Conservation (phyloP, 2,329 filamentous ascomycete species). For the Neopestalotiopsis clavispora region DNA sequence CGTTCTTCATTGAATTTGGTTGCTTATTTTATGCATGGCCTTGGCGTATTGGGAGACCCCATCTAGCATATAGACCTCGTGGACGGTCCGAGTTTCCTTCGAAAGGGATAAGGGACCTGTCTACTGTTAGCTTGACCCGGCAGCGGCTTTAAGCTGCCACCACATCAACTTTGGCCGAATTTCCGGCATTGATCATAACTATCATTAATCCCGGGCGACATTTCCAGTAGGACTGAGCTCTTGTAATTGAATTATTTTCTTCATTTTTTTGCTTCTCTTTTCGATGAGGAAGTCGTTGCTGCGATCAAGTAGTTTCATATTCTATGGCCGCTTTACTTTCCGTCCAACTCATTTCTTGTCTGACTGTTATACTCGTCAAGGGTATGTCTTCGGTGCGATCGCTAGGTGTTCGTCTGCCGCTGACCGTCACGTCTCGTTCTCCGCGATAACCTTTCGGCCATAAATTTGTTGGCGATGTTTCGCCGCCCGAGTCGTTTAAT, state of each 20-base stretch:
- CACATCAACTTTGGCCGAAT: not conserved
- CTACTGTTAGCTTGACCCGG: no score
- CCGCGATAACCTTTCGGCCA: constrained; percentile 10
- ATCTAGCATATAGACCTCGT: not conserved
- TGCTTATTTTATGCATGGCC: not conserved
- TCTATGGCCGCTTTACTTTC: constrained; percentile 11
- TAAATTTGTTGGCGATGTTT: constrained; percentile 6
- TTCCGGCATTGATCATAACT: not conserved
- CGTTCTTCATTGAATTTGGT: not conserved
- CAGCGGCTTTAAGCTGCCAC: not conserved
- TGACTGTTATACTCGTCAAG: constrained; percentile 12
- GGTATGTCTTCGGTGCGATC: constrained; percentile 13
- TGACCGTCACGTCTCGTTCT: constrained; percentile 6
- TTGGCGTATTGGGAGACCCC: not conserved
- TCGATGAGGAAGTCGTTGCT: not conserved
- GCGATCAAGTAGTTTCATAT: not conserved
- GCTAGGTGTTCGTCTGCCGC: constrained; percentile 9
- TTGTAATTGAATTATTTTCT: not conserved
- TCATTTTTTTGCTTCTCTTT: not conserved
- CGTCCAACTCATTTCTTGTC: constrained; percentile 10
- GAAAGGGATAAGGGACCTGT: no score
- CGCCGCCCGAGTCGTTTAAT: constrained; percentile 3
- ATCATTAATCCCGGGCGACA: not conserved
- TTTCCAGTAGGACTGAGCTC: not conserved
- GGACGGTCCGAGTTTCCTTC: not conserved